These are phyloP conservation scores for Limtongozyma cylindracea DNA, from an alignment of 805 yeast genomes.

Conservation along the genomic window DNA sequence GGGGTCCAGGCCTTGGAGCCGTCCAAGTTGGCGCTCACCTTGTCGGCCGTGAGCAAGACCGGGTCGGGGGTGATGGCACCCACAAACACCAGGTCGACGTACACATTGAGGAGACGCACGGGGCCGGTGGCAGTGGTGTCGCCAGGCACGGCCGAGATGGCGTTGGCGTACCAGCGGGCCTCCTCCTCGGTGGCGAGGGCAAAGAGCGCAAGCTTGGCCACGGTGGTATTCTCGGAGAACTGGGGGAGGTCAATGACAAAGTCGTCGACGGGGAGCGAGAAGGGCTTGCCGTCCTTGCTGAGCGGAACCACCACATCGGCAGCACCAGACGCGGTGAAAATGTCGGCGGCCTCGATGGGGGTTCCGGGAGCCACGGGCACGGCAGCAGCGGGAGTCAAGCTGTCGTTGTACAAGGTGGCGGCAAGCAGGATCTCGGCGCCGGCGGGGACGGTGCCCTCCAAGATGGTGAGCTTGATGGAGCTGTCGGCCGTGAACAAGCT, in stretches of 20 bases:
- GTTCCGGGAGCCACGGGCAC: background rate
- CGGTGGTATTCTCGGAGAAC: conserved; percentile 4
- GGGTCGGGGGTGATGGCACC: conserved; percentile 7
- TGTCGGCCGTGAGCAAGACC: conserved; percentile 6
- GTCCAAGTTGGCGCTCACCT: conserved; percentile 2
- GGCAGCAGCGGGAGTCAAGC: conserved; percentile 1
- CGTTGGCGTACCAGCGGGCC: conserved; percentile 4
- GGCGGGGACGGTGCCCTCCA: conserved; percentile 4
- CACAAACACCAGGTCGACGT: conserved; percentile 4
- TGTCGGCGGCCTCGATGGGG: conserved; percentile 1
- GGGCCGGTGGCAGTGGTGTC: conserved; percentile 3
- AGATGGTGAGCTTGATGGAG: conserved; percentile 2
- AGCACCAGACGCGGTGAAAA: conserved; percentile 4
- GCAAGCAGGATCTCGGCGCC: conserved; percentile 4
- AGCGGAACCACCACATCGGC: conserved; percentile 5
- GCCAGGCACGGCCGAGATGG: conserved; percentile 1
- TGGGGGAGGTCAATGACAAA: conserved; percentile 4
- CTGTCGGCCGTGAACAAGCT: conserved; percentile 3
- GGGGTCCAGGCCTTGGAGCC: conserved; percentile 5
- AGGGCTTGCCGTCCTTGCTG: conserved; percentile 4
- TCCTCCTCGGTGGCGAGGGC: conserved; percentile 8
- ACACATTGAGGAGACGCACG: conserved; percentile 6
- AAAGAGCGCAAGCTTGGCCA: conserved; percentile 6
- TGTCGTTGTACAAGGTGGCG: conserved; percentile 4
- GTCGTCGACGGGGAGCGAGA: conserved; percentile 4